Evolutionary conservation across 2,329 filamentous ascomycete species (phyloP).

Genomic region (Fusarium equiseti): DNA sequence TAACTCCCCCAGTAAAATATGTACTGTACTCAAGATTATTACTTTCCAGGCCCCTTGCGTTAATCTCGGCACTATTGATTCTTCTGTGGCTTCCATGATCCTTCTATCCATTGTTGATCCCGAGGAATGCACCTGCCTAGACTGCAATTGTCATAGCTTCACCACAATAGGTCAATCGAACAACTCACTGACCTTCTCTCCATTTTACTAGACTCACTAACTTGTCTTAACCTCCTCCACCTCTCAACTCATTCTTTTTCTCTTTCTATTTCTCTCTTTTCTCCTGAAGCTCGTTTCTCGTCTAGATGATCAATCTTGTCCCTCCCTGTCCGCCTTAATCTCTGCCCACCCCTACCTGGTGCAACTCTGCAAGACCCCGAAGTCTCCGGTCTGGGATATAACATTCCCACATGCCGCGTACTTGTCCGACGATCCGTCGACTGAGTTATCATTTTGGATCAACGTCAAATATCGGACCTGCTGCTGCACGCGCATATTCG

Average conservation of each 20-base stretch:
- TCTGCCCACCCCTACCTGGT: slow-evolving; percentile 23
- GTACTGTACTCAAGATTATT: not conserved
- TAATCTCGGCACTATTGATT: slow-evolving; percentile 31
- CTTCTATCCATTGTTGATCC: slow-evolving; percentile 30
- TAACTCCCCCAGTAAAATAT: not conserved
- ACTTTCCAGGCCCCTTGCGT: not conserved
- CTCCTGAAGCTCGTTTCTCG: not conserved
- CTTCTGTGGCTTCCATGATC: slow-evolving; percentile 27
- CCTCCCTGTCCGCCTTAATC: slow-evolving; percentile 16
- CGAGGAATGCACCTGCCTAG: slow-evolving; percentile 11
- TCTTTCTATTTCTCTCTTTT: not conserved
- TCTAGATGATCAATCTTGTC: slow-evolving; percentile 8
- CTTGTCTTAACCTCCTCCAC: slow-evolving; percentile 5
- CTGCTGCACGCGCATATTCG: slow-evolving; percentile 20
- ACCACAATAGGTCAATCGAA: slow-evolving; percentile 4
- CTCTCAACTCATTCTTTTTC: slow-evolving; percentile 6
- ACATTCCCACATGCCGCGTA: slow-evolving; percentile 43
- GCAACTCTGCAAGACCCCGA: slow-evolving; percentile 20
- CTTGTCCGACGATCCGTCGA: slow-evolving; percentile 35
- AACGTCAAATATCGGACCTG: slow-evolving; percentile 16
- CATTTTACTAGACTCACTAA: slow-evolving; percentile 12
- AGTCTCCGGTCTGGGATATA: slow-evolving; percentile 28
- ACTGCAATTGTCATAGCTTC: slow-evolving; percentile 29
- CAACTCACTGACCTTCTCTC: slow-evolving; percentile 7
- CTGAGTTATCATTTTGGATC: slow-evolving; percentile 37